Evolutionary conservation across 768 basidiomycete genomes (phyloP).

Genomic region (Steccherinum ochraceum): DNA sequence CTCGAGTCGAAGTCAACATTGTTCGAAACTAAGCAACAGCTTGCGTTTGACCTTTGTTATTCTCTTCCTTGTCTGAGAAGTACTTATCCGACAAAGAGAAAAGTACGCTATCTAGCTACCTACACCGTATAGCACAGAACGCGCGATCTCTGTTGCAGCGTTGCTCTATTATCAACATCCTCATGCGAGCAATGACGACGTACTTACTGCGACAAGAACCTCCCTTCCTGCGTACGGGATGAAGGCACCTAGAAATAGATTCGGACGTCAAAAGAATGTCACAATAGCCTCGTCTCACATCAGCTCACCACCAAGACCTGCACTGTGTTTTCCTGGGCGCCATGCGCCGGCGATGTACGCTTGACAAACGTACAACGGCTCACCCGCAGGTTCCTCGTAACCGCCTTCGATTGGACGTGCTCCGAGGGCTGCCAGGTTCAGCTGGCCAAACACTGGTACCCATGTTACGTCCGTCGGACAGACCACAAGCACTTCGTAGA

Average conservation of each 20-base stretch:
- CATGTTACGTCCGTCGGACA: neutral
- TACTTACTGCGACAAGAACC: neutral
- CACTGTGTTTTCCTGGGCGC: neutral
- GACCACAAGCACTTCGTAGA: neutral
- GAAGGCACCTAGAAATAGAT: neutral
- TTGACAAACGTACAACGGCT: neutral
- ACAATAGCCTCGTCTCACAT: no score
- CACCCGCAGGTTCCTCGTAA: neutral
- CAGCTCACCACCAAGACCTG: neutral
- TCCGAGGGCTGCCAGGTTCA: neutral
- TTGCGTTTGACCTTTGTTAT: no score
- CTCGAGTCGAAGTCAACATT: no score
- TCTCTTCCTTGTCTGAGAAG: no score
- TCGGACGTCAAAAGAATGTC: no score
- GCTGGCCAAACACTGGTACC: neutral
- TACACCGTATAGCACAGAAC: neutral
- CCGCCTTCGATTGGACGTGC: neutral
- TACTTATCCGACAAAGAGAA: no score
- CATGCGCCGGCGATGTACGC: neutral
- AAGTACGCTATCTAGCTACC: no score
- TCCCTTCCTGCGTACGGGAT: neutral
- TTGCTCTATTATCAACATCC: no score
- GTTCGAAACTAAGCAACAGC: no score
- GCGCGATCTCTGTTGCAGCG: neutral
- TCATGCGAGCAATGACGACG: no score